Evolutionary conservation across 306 rosid genomes (phyloP), one percentile per base, ranked within the genome.

Genomic region (Abrus pulchellus): DNA sequence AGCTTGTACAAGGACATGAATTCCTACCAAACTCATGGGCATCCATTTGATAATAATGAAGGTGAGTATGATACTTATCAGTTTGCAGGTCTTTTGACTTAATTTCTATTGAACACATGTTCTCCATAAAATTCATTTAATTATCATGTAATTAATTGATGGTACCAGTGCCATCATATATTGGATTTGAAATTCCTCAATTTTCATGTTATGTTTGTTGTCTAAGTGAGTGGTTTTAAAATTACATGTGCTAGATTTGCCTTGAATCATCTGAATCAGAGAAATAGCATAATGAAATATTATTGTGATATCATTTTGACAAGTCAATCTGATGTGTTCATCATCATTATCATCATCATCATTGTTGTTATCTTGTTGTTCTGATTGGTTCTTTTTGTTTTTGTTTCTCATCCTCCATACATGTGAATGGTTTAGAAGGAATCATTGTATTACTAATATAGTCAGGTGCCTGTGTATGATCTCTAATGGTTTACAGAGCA

Each of bases 11-110:
- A 82, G 28, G 97, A 93, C 68, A 63, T 83, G 30, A 80, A 87
- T 85, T 84, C 94, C 56, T 92, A 87, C 83, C 91, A 90, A 54
- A 82, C 87, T 57, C 94, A 90, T 49, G 68, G 75, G 67, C 97
- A 87, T 81, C 82, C 81, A 52, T 86, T 89, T 61, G 93, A 93
- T 82, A 85, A 87, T 54, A 74, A 79, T 70, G 98, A 90, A 91
- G 97, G 99, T 95, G 75, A 78, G 32, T 40, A 61, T 3, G 59
- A 41, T 80, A 52, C 59, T 63, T 81, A 43, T 43, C 11, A 36
- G 74, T 80, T 73, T 56, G 12, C 33, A 14, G 36, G 55, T 61
- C 28, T 61, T 41, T 69, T 62, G 48, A 75, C 29, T 50, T n/a
- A 11, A 3, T 45, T 81, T 77, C 5, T 34, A 75, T 82, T 83